A percentile compares a stretch with the other conserved stretches of the same genome.
phyloP scores from a whole-genome alignment of 2,329 filamentous ascomycete genomes.

The Neurospora sp. region DNA sequence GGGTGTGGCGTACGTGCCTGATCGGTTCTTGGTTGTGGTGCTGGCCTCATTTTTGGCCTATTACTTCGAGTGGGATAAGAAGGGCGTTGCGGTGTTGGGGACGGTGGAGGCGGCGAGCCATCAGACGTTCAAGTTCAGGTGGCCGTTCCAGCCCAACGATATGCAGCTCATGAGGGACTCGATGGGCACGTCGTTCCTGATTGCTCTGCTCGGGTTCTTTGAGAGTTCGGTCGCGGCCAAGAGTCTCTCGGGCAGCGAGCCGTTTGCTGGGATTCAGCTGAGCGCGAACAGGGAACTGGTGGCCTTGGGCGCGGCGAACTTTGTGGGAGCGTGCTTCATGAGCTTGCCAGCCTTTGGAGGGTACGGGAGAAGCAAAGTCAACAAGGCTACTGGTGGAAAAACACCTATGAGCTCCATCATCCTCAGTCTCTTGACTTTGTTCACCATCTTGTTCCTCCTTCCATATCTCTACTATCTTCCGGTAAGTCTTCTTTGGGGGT shows the following conservation, averaged over 20 bases:
- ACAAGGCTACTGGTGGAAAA: constrained; percentile 80
- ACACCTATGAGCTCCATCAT: constrained; percentile 92
- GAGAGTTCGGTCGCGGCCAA: constrained; percentile 96
- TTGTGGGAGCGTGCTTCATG: constrained; percentile 89
- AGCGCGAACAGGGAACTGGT: constrained; percentile 92
- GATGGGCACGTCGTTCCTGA: constrained; percentile 85
- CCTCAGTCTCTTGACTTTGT: constrained; percentile 69
- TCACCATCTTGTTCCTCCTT: constrained; percentile 72
- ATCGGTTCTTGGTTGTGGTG: constrained; percentile 83
- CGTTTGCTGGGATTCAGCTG: constrained; percentile 69
- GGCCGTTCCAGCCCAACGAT: constrained; percentile 69
- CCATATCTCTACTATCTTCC: constrained; percentile 94
- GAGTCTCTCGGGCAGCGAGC: constrained; percentile 61
- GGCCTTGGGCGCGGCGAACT: constrained; percentile 79
- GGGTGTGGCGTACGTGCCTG: constrained; percentile 77
- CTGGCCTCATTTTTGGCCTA: constrained; percentile 73
- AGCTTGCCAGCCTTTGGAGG: constrained; percentile 89
- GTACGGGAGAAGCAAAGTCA: constrained; percentile 93
- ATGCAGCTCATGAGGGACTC: constrained; percentile 77
- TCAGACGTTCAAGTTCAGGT: constrained; percentile 69
- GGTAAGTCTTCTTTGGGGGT: constrained; percentile 41
- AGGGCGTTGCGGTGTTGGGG: constrained; percentile 77
- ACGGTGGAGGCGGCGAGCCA: constrained; percentile 65
- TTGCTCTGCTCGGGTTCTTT: constrained; percentile 94
- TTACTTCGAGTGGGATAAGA: constrained; percentile 64